Evolutionary conservation across 495 filamentous ascomycete species (phyloP).

Genomic region (Lentithecium fluviatile): DNA sequence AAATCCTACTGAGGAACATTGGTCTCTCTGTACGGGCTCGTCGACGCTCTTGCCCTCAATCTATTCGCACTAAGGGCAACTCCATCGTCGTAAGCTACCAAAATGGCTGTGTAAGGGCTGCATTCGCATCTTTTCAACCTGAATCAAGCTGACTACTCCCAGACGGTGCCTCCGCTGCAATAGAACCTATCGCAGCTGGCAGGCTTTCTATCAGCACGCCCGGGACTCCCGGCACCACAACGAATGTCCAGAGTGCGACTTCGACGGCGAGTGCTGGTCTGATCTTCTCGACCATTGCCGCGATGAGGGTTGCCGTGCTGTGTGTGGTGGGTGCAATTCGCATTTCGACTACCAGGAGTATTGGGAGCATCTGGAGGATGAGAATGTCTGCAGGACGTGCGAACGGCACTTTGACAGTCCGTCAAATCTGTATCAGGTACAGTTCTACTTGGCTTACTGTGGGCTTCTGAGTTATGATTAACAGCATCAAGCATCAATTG

Average conservation of each 20-base stretch:
- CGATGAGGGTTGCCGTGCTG: neutral
- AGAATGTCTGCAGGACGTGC: conserved; percentile 11
- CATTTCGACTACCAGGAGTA: neutral
- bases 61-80: too few relatives aligned
- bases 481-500: conserved; percentile 6
- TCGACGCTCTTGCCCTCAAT: too few relatives aligned
- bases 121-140: too few relatives aligned
- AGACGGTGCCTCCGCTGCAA: too few relatives aligned
- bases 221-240: conserved; percentile 1
- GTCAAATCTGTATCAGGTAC: neutral
- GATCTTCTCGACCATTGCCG: conserved; percentile 12
- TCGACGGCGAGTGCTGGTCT: neutral
- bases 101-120: too few relatives aligned
- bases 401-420: conserved; percentile 8
- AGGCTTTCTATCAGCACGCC: conserved; percentile 1
- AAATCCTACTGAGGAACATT: too few relatives aligned
- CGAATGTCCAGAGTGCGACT: conserved; percentile 6
- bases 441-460: neutral
- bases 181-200: neutral
- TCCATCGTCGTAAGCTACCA: too few relatives aligned
- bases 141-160: too few relatives aligned
- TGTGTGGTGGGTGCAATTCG: conserved; percentile 15
- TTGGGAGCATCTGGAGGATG: conserved; percentile 5
- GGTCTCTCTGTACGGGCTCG: too few relatives aligned
- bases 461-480: neutral